These are phyloP conservation scores for Termitomyces sp. DNA, from an alignment of 768 basidiomycete species.

Conservation along the genomic window DNA sequence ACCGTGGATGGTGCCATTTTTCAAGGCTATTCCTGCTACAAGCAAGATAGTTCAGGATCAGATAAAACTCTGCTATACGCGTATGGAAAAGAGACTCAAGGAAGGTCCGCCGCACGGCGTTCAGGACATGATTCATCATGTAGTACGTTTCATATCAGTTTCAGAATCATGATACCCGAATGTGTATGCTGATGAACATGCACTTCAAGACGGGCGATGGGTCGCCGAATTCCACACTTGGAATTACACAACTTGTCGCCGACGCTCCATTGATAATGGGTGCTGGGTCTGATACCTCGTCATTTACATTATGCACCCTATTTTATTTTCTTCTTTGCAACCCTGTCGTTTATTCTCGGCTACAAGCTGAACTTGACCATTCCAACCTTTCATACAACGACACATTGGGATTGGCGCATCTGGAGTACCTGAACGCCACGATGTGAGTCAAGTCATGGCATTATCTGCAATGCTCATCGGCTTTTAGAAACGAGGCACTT, in stretches of 20 bases:
- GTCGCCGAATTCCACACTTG: not conserved
- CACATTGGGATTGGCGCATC: not conserved
- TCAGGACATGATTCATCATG: conserved; percentile 15
- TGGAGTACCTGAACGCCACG: conserved; percentile 21
- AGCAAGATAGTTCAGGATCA: no score
- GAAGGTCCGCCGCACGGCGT: conserved; percentile 20
- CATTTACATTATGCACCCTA: conserved; percentile 10
- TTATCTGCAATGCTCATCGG: not conserved
- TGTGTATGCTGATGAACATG: not conserved
- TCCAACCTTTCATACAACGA: not conserved
- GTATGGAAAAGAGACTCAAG: conserved; percentile 55
- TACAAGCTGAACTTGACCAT: conserved; percentile 7
- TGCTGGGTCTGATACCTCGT: conserved; percentile 13
- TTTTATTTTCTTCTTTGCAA: conserved; percentile 14
- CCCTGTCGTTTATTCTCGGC: conserved; percentile 7
- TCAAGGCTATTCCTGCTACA: no score
- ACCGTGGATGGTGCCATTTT: not conserved
- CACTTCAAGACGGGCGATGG: not conserved
- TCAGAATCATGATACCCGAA: not conserved
- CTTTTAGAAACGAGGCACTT: conserved; percentile 28
- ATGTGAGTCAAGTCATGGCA: conserved; percentile 19
- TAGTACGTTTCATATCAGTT: conserved; percentile 6
- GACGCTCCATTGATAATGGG: conserved; percentile 12
- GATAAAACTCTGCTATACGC: not conserved
- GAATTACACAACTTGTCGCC: conserved; percentile 10